These are phyloP conservation scores for Viola odorata DNA, from an alignment of 345 rosid species.

Conservation along the genomic window DNA sequence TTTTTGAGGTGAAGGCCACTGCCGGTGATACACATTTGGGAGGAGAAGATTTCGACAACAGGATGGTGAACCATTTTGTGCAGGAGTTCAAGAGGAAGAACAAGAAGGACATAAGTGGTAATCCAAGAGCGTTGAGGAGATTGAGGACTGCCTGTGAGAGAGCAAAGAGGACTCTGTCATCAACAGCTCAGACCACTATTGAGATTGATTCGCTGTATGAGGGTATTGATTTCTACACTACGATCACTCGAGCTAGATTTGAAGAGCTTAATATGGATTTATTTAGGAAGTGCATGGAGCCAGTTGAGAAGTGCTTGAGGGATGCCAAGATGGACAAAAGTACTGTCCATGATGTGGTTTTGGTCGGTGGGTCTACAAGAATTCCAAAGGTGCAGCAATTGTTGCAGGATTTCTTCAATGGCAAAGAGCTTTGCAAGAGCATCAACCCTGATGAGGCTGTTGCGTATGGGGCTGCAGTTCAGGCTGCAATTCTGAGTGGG, in stretches of 20 bases:
- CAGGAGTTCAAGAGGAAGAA: constrained; percentile 29
- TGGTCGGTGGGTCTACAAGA: constrained; percentile 31
- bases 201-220: constrained; percentile 28
- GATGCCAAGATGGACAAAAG: constrained; percentile 32
- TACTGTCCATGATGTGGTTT: constrained; percentile 25
- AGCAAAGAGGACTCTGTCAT: constrained; percentile 30
- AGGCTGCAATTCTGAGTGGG: constrained; percentile 56
- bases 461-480: constrained; percentile 66
- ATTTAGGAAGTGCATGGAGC: constrained; percentile 33
- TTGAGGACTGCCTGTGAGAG: constrained; percentile 33
- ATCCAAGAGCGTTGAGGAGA: constrained; percentile 30
- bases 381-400: constrained; percentile 30
- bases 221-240: constrained; percentile 28
- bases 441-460: constrained; percentile 49
- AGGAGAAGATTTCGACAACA: constrained; percentile 26
- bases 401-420: constrained; percentile 31
- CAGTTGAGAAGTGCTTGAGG: constrained; percentile 31
- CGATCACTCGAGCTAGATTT: constrained; percentile 27
- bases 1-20: constrained; percentile 24
- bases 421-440: constrained; percentile 34
- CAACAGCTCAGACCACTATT: constrained; percentile 28
- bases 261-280: constrained; percentile 33
- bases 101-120: constrained; percentile 30
- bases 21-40: constrained; percentile 25
- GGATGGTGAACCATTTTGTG: constrained; percentile 30